A percentile compares a stretch with the other conserved stretches of the same genome.
Conservation (phyloP, 2,329 filamentous ascomycete genomes). For the Scedosporium dehoogii region DNA sequence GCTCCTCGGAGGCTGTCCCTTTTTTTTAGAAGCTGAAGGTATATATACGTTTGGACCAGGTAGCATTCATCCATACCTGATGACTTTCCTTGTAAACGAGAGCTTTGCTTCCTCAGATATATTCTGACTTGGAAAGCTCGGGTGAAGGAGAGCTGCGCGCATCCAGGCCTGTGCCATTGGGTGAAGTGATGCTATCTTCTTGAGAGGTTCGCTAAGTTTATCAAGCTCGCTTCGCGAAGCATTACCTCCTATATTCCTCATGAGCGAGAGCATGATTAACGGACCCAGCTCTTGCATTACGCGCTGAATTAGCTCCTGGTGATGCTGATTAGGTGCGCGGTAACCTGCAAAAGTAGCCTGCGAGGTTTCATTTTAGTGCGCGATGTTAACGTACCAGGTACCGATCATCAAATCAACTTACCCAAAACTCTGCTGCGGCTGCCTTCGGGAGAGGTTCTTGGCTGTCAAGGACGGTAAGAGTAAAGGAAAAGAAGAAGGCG, state of each 20-base stretch:
- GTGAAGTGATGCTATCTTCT: conserved; percentile 52
- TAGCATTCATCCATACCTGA: conserved; percentile 37
- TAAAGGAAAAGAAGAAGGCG: conserved; percentile 62
- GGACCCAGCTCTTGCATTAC: conserved; percentile 53
- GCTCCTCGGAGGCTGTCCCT: conserved; percentile 50
- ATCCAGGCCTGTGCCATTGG: conserved; percentile 51
- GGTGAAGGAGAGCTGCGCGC: conserved; percentile 44
- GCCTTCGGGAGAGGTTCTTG: conserved; percentile 67
- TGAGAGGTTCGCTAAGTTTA: conserved; percentile 59
- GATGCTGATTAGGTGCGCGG: conserved; percentile 28
- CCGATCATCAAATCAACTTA: conserved; percentile 22
- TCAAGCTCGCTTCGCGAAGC: conserved; percentile 65
- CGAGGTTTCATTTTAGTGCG: conserved; percentile 1
- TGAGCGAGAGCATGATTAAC: conserved; percentile 45
- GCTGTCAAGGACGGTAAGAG: conserved; percentile 58
- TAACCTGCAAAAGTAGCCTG: conserved; percentile 44
- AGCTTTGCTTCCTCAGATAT: conserved; percentile 50
- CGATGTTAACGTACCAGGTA: neutral
- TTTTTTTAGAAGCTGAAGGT: neutral
- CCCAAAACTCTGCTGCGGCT: conserved; percentile 68
- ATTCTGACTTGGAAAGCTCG: conserved; percentile 48
- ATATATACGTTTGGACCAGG: too few relatives aligned
- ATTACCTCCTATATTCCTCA: conserved; percentile 57
- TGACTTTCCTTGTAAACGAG: conserved; percentile 55
- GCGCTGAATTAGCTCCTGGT: conserved; percentile 33